These are phyloP conservation scores for Rhizopus arrhizus DNA, from an alignment of 371 early-diverging fungal species.

Conservation along the genomic window DNA sequence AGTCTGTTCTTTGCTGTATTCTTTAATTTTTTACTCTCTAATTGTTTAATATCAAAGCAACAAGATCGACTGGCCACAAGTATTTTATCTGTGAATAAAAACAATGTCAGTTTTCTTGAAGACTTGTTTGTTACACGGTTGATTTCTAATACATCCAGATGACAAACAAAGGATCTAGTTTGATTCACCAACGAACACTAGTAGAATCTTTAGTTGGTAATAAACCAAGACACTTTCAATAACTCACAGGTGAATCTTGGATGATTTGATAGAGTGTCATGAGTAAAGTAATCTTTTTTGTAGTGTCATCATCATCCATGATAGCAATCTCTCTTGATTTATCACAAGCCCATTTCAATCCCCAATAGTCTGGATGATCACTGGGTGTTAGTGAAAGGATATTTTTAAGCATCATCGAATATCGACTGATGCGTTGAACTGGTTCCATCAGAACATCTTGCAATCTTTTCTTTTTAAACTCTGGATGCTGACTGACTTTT, in stretches of 20 bases:
- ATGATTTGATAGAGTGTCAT: constrained; percentile 31
- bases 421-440: constrained; percentile 49
- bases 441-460: constrained; percentile 48
- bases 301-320: constrained; percentile 48
- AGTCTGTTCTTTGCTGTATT: constrained; percentile 17
- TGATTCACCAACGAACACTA: constrained; percentile 49
- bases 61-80: constrained; percentile 46
- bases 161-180: constrained; percentile 37
- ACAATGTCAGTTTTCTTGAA: constrained; percentile 41
- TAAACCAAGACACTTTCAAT: not conserved
- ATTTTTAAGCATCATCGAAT: constrained; percentile 52
- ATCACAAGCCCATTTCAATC: constrained; percentile 34
- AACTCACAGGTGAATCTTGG: constrained; percentile 36
- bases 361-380: constrained; percentile 37
- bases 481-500: constrained; percentile 34
- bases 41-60: constrained; percentile 15
- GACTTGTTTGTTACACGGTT: constrained; percentile 42
- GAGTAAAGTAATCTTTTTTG: constrained; percentile 41
- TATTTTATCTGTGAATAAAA: constrained; percentile 49
- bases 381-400: constrained; percentile 36
- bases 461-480: constrained; percentile 35
- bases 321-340: constrained; percentile 44
- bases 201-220: not conserved
- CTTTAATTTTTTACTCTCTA: constrained; percentile 27
- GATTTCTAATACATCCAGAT: constrained; percentile 47